A percentile compares a stretch with the other conserved stretches of the same genome.
Conservation (phyloP, 768 basidiomycete species). For the Russula brevipes region DNA sequence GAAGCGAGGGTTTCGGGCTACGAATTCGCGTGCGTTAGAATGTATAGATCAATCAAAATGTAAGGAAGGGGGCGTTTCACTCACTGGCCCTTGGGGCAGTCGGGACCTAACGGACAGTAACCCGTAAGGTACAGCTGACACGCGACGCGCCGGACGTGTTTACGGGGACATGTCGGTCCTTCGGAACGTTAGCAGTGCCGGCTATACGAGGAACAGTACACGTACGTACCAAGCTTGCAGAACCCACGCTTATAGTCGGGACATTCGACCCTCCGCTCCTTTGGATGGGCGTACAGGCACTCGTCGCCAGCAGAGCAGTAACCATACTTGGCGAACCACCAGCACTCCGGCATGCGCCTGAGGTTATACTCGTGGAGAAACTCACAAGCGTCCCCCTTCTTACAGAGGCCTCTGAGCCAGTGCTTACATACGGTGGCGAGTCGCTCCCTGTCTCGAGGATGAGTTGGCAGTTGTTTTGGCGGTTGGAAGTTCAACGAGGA, state of each 20-base stretch:
- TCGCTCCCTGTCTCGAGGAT: conserved; percentile 78
- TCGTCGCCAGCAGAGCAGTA: conserved; percentile 97
- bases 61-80: conserved; percentile 32
- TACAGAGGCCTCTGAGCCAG: conserved; percentile 96
- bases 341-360: conserved; percentile 96
- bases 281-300: conserved; percentile 93
- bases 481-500: conserved; percentile 88
- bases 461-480: conserved; percentile 72
- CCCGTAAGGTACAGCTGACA: conserved; percentile 91
- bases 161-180: conserved; percentile 87
- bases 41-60: too few species aligned
- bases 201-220: conserved; percentile 9
- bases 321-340: conserved; percentile 98
- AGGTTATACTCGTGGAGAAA: conserved; percentile 99
- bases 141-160: conserved; percentile 86
- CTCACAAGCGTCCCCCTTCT: conserved; percentile 97
- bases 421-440: conserved; percentile 96
- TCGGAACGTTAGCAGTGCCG: conserved; percentile 18
- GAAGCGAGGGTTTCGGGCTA: conserved; percentile 75
- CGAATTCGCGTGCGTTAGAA: conserved; percentile 17
- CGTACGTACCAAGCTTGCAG: conserved; percentile 76
- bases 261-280: conserved; percentile 87
- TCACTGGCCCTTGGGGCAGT: conserved; percentile 87
- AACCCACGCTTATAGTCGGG: conserved; percentile 96
- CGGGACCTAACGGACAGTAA: conserved; percentile 85